phyloP scores from a whole-genome alignment of 768 basidiomycete genomes.

The Termitomyces sp. region DNA sequence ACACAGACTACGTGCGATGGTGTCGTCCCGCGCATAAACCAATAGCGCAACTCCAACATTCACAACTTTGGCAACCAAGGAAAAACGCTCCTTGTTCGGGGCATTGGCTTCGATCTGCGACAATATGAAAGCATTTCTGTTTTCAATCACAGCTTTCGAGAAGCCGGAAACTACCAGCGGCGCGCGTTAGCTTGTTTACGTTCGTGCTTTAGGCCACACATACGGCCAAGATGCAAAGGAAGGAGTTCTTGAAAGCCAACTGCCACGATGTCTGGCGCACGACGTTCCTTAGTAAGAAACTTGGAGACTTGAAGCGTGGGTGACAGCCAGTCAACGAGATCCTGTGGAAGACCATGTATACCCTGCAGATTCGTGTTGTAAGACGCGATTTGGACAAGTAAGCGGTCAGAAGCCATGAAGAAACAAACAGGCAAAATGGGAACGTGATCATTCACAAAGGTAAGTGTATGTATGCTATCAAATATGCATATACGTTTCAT shows the following conservation, averaged over 20 bases:
- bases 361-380: conserved; percentile 93
- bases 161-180: conserved; percentile 63
- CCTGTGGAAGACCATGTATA: conserved; percentile 65
- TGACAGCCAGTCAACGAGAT: conserved; percentile 88
- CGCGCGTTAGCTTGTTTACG: conserved; percentile 3
- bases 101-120: conserved; percentile 68
- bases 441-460: neutral
- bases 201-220: conserved; percentile 24
- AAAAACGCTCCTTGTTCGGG: conserved; percentile 68
- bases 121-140: conserved; percentile 66
- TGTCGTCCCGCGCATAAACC: conserved; percentile 76
- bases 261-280: conserved; percentile 81
- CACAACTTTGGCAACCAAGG: conserved; percentile 71
- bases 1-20: conserved; percentile 49
- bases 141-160: conserved; percentile 62
- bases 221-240: conserved; percentile 82
- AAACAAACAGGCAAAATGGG: neutral
- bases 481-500: too few relatives aligned
- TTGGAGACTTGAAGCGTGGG: conserved; percentile 75
- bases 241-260: conserved; percentile 93
- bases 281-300: conserved; percentile 55
- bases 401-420: conserved; percentile 19
- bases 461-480: too few relatives aligned
- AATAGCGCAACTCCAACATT: conserved; percentile 87
- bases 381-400: conserved; percentile 76